Evolutionary conservation across 257 asterid species (phyloP).

Genomic region (Solanum phureja): DNA sequence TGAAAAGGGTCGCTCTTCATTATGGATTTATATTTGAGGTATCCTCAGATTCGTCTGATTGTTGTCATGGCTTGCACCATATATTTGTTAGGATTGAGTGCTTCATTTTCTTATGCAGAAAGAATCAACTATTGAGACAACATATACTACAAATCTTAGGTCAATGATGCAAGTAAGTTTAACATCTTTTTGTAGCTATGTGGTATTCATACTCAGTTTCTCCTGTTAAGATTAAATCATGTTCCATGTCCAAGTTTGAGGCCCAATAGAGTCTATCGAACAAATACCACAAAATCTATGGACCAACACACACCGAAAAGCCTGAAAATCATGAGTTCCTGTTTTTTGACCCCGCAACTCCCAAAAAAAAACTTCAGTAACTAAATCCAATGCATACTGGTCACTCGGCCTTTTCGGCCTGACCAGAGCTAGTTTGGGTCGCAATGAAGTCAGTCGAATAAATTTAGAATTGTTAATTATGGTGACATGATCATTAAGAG

Average conservation of each 20-base stretch:
- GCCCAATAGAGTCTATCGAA: neutral
- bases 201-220: neutral
- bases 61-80: neutral
- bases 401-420: neutral
- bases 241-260: neutral
- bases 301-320: neutral
- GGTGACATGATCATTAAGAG: neutral
- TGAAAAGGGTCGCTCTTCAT: constrained; percentile 68
- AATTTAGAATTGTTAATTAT: no score
- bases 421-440: neutral
- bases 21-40: constrained; percentile 88
- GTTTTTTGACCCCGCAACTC: neutral
- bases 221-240: neutral
- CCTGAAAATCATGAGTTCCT: neutral
- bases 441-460: neutral
- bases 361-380: no score
- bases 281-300: neutral
- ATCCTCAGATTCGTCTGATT: neutral
- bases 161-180: constrained; percentile 90
- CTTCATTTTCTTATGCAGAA: constrained; percentile 32
- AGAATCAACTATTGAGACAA: constrained; percentile 67
- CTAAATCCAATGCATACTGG: neutral
- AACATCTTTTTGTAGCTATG: neutral
- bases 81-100: neutral
- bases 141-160: constrained; percentile 69